Percentiles rank a stretch among this genome's conserved stretches.
phyloP scores from a whole-genome alignment of 1,284 basidiomycete species.

The Naganishia sp. region DNA sequence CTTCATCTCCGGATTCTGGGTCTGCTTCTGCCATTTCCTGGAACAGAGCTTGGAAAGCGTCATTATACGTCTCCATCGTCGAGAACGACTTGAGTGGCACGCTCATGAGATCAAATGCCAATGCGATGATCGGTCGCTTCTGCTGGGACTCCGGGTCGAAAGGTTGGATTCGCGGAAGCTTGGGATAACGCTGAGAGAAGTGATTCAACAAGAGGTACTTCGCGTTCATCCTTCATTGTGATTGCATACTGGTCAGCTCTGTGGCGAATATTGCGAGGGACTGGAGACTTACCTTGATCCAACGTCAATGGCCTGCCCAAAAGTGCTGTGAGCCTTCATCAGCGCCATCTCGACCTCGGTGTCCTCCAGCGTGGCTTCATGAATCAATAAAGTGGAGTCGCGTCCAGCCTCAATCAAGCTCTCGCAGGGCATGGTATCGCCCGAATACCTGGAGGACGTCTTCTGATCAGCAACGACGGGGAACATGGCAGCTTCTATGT shows the following conservation, averaged over 20 bases:
- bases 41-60: constrained; percentile 69
- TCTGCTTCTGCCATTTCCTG: constrained; percentile 62
- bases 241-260: constrained; percentile 4
- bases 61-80: constrained; percentile 73
- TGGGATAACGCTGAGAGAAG: constrained; percentile 92
- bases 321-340: constrained; percentile 82
- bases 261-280: too few species aligned
- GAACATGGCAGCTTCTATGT: constrained; percentile 34
- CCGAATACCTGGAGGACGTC: constrained; percentile 61
- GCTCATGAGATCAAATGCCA: constrained; percentile 79
- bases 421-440: constrained; percentile 79
- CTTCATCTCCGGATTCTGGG: constrained; percentile 56
- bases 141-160: constrained; percentile 28
- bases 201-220: constrained; percentile 84
- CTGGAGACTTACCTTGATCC: constrained; percentile 62
- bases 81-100: constrained; percentile 74
- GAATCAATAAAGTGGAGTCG: constrained; percentile 79
- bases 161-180: constrained; percentile 60
- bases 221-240: constrained; percentile 69
- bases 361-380: constrained; percentile 88
- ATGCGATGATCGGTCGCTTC: constrained; percentile 59
- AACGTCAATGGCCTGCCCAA: constrained; percentile 79
- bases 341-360: constrained; percentile 70
- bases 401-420: constrained; percentile 67
- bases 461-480: constrained; percentile 54